A percentile compares a stretch with the other conserved stretches of the same genome.
These are phyloP conservation scores for Talaromyces adpressus DNA, from an alignment of 495 filamentous ascomycete species.

Conservation along the genomic window DNA sequence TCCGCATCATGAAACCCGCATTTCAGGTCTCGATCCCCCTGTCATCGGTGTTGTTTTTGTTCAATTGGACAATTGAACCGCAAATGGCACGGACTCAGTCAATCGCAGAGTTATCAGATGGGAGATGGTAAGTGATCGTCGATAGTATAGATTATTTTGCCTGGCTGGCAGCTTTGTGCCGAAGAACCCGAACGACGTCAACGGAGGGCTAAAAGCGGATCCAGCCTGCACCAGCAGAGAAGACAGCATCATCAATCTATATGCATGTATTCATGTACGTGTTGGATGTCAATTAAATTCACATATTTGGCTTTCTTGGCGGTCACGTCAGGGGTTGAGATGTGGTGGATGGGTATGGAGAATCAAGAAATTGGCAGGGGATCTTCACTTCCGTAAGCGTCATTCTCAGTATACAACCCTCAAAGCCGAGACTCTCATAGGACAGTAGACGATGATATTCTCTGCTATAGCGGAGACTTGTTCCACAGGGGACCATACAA, in stretches of 20 bases:
- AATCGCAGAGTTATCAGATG: too few relatives aligned
- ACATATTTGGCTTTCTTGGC: neutral
- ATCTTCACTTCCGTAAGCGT: neutral
- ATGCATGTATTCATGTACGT: neutral
- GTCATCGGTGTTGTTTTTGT: too few relatives aligned
- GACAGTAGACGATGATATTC: neutral
- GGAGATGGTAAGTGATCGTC: too few relatives aligned
- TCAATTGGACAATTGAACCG: too few relatives aligned
- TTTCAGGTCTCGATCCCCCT: too few relatives aligned
- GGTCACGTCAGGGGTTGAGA: neutral
- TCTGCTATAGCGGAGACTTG: neutral
- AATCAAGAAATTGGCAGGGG: neutral
- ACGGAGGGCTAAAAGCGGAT: neutral
- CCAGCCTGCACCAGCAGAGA: neutral
- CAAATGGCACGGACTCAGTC: too few relatives aligned
- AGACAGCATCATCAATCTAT: neutral
- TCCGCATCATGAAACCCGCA: too few relatives aligned
- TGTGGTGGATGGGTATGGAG: neutral
- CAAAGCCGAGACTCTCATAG: neutral
- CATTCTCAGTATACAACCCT: neutral
- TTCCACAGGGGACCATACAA: neutral
- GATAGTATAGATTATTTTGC: too few relatives aligned
- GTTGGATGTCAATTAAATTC: neutral
- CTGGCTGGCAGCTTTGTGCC: neutral
- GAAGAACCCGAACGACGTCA: neutral